Base-by-base conservation (phyloP, 116 monocot genomes). In the Dioscorea cayenensis region DNA sequence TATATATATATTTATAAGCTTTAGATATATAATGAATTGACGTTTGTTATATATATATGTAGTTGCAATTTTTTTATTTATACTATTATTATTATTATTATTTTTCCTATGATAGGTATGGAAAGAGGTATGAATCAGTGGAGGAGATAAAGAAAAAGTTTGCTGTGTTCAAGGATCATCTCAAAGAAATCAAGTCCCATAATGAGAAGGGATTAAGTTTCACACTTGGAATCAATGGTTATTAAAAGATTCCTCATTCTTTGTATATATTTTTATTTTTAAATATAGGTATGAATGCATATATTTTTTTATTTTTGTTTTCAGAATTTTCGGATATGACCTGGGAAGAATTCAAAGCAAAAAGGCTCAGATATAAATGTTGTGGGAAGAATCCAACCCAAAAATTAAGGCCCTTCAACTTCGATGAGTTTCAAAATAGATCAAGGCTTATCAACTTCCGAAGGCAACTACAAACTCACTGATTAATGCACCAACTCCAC, bases 341-440 rank as follows among this genome's bases (percentile, higher is more conserved):
- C 73, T 92, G 92, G 96, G 96, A 96, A 80, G 96, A 96, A 77
- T 96, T 96, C 82, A 64, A 65, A 69, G 77, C 71, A 18, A 80
- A 58, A 63, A 62, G 65, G 66, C 87, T 96, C 96, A 11, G 96
- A 25, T 25, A 0, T 25, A 25, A 0, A 25, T 25, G 25, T 25
- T 25, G 25, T 25, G 25, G 25, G 25, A 25, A 25, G 25, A 25
- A 25, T 25, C 25, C 25, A 25, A 25, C 25, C 1, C 25, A 25
- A 25, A 25, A 25, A 25, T 25, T 1, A 25, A 25, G 25, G 25
- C 25, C 1, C 25, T 25, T 25, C 25, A 25, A 25, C 25, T 25
- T 25, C 1, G 25, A 25, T 25, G 1, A 25, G 1, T 25, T 25
- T 25, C 25, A 25, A 25, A 25, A 25, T 0, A 25, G 25, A 25